These are phyloP conservation scores for Tillandsia fasciculata DNA, from an alignment of 176 grass and related monocot genomes.

Conservation along the genomic window DNA sequence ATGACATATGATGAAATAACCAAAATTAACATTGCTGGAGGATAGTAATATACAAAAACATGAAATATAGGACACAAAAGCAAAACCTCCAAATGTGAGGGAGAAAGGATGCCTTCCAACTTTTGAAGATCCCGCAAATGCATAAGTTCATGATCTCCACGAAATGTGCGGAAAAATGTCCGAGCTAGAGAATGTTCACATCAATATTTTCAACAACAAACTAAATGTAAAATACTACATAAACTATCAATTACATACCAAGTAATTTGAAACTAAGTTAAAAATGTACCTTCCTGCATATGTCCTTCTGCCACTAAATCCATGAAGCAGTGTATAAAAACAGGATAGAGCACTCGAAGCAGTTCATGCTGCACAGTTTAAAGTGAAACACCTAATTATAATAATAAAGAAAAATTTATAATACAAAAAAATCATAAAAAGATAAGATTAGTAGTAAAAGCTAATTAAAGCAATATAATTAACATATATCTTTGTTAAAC, in stretches of 20 bases:
- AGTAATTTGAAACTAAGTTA: constrained; percentile 1
- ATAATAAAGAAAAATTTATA: neutral
- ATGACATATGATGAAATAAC: neutral
- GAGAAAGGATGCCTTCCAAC: constrained; percentile 88
- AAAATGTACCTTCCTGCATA: constrained; percentile 56
- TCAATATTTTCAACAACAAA: constrained; percentile 4
- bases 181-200: constrained; percentile 44
- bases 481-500: too few relatives aligned
- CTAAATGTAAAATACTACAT: constrained; percentile 11
- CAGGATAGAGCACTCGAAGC: constrained; percentile 74
- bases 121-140: constrained; percentile 90
- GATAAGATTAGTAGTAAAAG: too few relatives aligned
- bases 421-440: constrained; percentile 7
- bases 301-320: constrained; percentile 84
- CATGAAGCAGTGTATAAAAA: constrained; percentile 98
- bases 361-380: constrained; percentile 63
- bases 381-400: constrained; percentile 7
- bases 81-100: constrained; percentile 84
- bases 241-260: constrained; percentile 9
- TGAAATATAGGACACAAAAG: constrained; percentile 9
- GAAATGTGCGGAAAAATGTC: constrained; percentile 76
- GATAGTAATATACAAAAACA: neutral
- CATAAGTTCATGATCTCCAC: constrained; percentile 85
- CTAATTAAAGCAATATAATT: too few relatives aligned
- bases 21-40: neutral